These are phyloP conservation scores for Baudoinia panamericana DNA, from an alignment of 495 filamentous ascomycete species.

Conservation along the genomic window DNA sequence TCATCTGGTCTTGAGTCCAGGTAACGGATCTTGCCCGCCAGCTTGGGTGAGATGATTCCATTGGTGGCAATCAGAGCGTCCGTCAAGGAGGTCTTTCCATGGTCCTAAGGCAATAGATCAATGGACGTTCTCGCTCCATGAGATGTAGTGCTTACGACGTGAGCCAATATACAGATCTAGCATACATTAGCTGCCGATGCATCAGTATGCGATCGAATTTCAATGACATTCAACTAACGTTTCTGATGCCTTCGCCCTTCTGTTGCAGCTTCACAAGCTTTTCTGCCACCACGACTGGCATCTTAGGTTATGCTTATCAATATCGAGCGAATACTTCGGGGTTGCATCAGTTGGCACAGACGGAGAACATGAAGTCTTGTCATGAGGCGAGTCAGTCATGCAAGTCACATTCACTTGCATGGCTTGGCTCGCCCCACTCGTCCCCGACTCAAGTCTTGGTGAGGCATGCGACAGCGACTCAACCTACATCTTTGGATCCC, in stretches of 20 bases:
- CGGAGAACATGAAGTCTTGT: too few relatives aligned
- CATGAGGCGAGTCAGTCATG: too few relatives aligned
- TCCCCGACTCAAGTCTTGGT: background rate
- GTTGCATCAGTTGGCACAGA: too few relatives aligned
- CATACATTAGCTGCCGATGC: constrained; percentile 11
- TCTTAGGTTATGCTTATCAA: constrained; percentile 31
- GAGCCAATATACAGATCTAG: constrained; percentile 93
- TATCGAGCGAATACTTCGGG: too few relatives aligned
- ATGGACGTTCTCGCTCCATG: background rate
- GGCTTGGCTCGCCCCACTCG: too few relatives aligned
- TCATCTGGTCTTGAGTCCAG: constrained; percentile 95
- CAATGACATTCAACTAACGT: constrained; percentile 41
- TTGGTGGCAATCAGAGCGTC: constrained; percentile 96
- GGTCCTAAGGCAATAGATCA: constrained; percentile 43
- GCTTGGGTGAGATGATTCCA: constrained; percentile 95
- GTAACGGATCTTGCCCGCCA: constrained; percentile 96
- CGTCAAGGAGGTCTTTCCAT: constrained; percentile 96
- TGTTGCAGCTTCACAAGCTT: constrained; percentile 76
- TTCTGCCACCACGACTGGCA: constrained; percentile 80
- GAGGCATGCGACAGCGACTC: background rate
- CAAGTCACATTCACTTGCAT: too few relatives aligned
- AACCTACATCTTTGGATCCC: background rate
- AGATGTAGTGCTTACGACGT: constrained; percentile 55
- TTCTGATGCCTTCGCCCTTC: constrained; percentile 73
- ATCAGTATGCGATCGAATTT: constrained; percentile 1